A percentile compares a stretch with the other conserved stretches of the same genome.
These are phyloP conservation scores for Claviceps capensis DNA, from an alignment of 2,329 filamentous ascomycete species.

Conservation along the genomic window DNA sequence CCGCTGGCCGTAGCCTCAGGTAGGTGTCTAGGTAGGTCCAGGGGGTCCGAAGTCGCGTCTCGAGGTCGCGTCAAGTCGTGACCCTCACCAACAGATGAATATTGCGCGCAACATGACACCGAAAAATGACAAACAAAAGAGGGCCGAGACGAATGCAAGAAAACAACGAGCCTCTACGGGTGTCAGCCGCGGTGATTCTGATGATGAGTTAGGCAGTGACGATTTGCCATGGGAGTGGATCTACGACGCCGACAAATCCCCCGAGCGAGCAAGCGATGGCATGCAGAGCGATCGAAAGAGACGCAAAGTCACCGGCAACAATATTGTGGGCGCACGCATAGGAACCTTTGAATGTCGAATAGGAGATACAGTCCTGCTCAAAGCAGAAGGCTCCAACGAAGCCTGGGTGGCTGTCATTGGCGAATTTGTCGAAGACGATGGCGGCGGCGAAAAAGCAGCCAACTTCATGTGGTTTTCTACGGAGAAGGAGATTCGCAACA, in stretches of 20 bases:
- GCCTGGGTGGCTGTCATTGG: constrained; percentile 88
- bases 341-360: constrained; percentile 67
- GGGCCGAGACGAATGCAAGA: constrained; percentile 9
- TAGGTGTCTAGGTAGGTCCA: too few relatives aligned
- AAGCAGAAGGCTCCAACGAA: constrained; percentile 73
- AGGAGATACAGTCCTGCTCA: constrained; percentile 75
- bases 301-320: constrained; percentile 22
- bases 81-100: constrained; percentile 1
- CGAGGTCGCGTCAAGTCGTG: constrained; percentile 14
- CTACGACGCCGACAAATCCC: constrained; percentile 32
- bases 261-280: constrained; percentile 13
- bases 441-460: constrained; percentile 54
- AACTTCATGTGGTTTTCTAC: constrained; percentile 95
- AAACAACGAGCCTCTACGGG: constrained; percentile 27
- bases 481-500: constrained; percentile 76
- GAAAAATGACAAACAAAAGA: constrained; percentile 9
- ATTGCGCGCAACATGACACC: constrained; percentile 12
- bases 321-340: constrained; percentile 71
- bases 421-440: constrained; percentile 63
- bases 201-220: constrained; percentile 68
- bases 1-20: too few relatives aligned
- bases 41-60: constrained; percentile 14
- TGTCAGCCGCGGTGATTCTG: constrained; percentile 63
- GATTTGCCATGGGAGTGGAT: constrained; percentile 72
- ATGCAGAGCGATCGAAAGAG: constrained; percentile 20